Evolutionary conservation across 495 filamentous ascomycete genomes (phyloP), one percentile per base, ranked within the genome.

Genomic region (Corynascus novoguineensis): DNA sequence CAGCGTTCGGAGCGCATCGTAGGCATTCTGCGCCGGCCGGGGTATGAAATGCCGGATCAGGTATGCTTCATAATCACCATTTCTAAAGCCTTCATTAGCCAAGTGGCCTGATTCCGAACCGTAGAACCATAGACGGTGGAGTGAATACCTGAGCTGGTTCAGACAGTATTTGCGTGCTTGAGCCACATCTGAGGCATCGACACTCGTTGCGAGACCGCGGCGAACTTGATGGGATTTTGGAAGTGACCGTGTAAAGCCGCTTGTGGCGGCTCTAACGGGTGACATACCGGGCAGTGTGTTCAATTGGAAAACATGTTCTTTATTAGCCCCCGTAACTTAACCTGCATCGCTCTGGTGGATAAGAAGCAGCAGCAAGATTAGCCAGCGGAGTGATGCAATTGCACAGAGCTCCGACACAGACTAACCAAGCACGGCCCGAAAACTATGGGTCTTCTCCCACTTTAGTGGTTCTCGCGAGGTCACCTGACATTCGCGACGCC

Each of bases 1-100:
- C 72, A 98, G 82, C 32, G 93, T 89, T 38, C 92, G 89, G 34
- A 98, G 81, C 50, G 92, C 90, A 60, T 95, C 82, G 73, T 97
- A 96, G 57, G 88, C 87, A 66, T 92, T 83, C 61, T 81, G 85
- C 3, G 83, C 76, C 10, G 80, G 70, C 1, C 73, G 76, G 17
- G 90, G 90, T 53, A 96, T 79, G 75, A 97, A 95, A 54, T 85
- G 83, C 54, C 86, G 83, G 53, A 96, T 82, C n/a, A 89, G 81
- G 69, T 88, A 89, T 22, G 93, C 91, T 51, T 93, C 86, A 45
- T 88, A 83, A 71, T 97, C 93, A 68, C 87, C 64, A 22, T 64
- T 60, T 54, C 71, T 72, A 42, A 47, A 21, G 7, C 22, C n/a
- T 35, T 9, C 11, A 21, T 51, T 21, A 60, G 40, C 14, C 4